A percentile compares a stretch with the other conserved stretches of the same genome.
These are phyloP conservation scores for Sporothrix euskadiensis DNA, from an alignment of 2,329 filamentous ascomycete genomes.

Conservation along the genomic window DNA sequence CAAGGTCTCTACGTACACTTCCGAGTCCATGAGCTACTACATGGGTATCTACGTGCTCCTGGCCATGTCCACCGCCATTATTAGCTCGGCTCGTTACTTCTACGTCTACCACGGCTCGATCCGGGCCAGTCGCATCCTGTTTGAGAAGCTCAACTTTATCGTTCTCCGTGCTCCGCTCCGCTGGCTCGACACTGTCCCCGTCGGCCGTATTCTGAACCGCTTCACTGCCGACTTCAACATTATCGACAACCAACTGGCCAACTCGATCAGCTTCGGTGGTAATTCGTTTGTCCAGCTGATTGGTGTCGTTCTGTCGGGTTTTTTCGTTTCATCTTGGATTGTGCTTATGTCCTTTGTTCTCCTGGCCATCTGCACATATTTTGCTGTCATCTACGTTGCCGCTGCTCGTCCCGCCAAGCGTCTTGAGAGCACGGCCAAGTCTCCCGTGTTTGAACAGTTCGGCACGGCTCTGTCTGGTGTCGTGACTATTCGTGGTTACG, in stretches of 20 bases:
- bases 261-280: slow-evolving; percentile 61
- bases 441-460: slow-evolving; percentile 79
- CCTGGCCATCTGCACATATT: slow-evolving; percentile 57
- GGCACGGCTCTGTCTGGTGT: slow-evolving; percentile 71
- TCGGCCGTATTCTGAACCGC: slow-evolving; percentile 74
- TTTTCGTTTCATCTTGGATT: slow-evolving; percentile 68
- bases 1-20: slow-evolving; percentile 11
- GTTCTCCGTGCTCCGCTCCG: slow-evolving; percentile 72
- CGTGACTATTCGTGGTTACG: slow-evolving; percentile 73
- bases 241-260: slow-evolving; percentile 67
- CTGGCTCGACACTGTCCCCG: slow-evolving; percentile 77
- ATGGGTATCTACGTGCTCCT: slow-evolving; percentile 67
- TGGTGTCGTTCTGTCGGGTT: slow-evolving; percentile 65
- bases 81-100: slow-evolving; percentile 64
- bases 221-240: slow-evolving; percentile 77
- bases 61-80: slow-evolving; percentile 55
- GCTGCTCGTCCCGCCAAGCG: slow-evolving; percentile 74
- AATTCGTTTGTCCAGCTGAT: slow-evolving; percentile 62
- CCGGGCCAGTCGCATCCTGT: slow-evolving; percentile 67
- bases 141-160: slow-evolving; percentile 64
- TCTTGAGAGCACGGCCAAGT: slow-evolving; percentile 74
- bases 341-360: slow-evolving; percentile 62
- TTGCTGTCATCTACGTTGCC: slow-evolving; percentile 64
- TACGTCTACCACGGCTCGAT: slow-evolving; percentile 66
- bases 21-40: slow-evolving; percentile 59